Conservation (phyloP, 805 yeast genomes). For the Priceomyces medius region DNA sequence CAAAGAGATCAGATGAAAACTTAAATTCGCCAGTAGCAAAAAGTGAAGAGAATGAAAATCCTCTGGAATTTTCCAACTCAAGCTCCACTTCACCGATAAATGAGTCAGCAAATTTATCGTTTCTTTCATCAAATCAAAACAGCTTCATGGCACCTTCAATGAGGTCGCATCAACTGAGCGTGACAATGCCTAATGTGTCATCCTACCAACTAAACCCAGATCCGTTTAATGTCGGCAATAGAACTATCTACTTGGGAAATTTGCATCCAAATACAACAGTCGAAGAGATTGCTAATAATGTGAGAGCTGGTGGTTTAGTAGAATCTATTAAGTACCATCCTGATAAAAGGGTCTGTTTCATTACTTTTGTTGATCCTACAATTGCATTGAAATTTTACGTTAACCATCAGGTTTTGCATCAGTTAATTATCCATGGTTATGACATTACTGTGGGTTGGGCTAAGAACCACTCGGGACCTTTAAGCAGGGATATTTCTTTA, state of each 20-base stretch:
- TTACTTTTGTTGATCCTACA: conserved; percentile 64
- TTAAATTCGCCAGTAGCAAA: neutral
- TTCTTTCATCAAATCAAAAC: conserved; percentile 4
- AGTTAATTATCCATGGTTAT: conserved; percentile 59
- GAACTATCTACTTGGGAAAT: conserved; percentile 70
- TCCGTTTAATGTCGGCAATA: conserved; percentile 44
- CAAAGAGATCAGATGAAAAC: neutral
- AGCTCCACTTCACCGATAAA: conserved; percentile 7
- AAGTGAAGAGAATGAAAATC: neutral
- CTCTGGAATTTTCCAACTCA: conserved; percentile 4
- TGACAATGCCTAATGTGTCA: conserved; percentile 4
- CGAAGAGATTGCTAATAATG: conserved; percentile 74
- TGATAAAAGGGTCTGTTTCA: conserved; percentile 60
- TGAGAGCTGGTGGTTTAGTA: conserved; percentile 71
- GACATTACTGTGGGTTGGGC: conserved; percentile 72
- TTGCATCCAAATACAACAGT: conserved; percentile 61
- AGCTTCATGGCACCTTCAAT: conserved; percentile 4
- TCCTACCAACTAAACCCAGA: conserved; percentile 23
- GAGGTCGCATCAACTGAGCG: conserved; percentile 3
- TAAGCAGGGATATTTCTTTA: conserved; percentile 51
- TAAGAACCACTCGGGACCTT: conserved; percentile 61
- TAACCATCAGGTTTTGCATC: conserved; percentile 54
- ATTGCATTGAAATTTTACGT: conserved; percentile 69
- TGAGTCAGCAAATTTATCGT: conserved; percentile 9
- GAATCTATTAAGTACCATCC: conserved; percentile 55